Conservation (phyloP, 1,284 basidiomycete genomes). For the Trichosporon sp. region DNA sequence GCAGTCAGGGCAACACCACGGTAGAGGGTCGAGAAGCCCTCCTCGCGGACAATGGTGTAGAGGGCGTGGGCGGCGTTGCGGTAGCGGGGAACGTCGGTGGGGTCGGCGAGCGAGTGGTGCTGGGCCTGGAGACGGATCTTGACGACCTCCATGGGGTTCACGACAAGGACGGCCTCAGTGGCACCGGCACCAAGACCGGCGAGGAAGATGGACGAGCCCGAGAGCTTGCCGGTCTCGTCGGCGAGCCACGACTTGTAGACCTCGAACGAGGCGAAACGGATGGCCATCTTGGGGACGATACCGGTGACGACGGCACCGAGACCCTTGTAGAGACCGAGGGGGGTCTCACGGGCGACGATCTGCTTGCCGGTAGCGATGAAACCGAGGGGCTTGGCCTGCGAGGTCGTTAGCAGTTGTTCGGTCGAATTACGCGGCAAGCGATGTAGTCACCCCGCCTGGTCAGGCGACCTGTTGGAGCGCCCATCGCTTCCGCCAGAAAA, state of each 20-base stretch:
- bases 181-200: slow-evolving; percentile 91
- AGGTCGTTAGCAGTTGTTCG: slow-evolving; percentile 3
- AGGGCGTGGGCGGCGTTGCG: slow-evolving; percentile 95
- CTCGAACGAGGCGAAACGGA: slow-evolving; percentile 97
- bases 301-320: slow-evolving; percentile 95
- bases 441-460: neutral
- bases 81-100: slow-evolving; percentile 87
- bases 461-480: neutral
- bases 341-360: slow-evolving; percentile 88
- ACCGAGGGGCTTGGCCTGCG: slow-evolving; percentile 81
- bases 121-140: slow-evolving; percentile 99
- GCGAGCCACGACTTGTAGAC: slow-evolving; percentile 81
- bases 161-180: slow-evolving; percentile 88
- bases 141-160: slow-evolving; percentile 99
- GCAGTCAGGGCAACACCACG: slow-evolving; percentile 92
- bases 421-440: neutral
- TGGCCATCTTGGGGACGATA: slow-evolving; percentile 99
- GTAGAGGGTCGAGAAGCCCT: slow-evolving; percentile 81
- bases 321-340: slow-evolving; percentile 95
- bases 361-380: slow-evolving; percentile 88
- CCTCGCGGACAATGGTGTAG: slow-evolving; percentile 91
- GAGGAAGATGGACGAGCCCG: slow-evolving; percentile 53
- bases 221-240: slow-evolving; percentile 32
- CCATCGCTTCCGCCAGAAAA: slow-evolving; percentile 10
- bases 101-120: slow-evolving; percentile 77